Conservation (phyloP, 2,329 filamentous ascomycete species). For the Aspergillus sp. region DNA sequence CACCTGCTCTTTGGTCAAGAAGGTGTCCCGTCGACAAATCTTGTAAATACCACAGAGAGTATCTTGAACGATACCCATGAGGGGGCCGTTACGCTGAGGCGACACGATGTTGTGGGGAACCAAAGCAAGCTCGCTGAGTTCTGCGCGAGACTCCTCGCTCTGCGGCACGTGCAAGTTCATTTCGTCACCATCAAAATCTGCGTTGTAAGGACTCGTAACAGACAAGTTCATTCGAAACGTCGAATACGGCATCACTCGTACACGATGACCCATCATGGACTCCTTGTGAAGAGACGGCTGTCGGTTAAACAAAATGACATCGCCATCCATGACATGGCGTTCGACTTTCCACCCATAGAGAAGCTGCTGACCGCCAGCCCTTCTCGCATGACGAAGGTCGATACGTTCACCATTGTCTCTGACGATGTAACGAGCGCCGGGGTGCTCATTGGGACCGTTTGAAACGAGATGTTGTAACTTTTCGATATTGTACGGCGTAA, state of each 20-base stretch:
- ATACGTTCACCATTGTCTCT: conserved; percentile 89
- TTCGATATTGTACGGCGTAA: conserved; percentile 95
- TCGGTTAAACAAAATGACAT: conserved; percentile 99
- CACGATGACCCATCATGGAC: conserved; percentile 99
- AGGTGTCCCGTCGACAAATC: conserved; percentile 85
- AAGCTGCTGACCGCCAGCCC: conserved; percentile 69
- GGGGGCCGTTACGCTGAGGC: conserved; percentile 87
- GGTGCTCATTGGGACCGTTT: conserved; percentile 91
- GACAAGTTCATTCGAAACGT: conserved; percentile 97
- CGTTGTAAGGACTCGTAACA: conserved; percentile 97
- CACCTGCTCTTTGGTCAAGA: conserved; percentile 81
- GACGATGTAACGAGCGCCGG: conserved; percentile 94
- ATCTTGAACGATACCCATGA: conserved; percentile 99
- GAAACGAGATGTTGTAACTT: conserved; percentile 83
- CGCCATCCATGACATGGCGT: conserved; percentile 88
- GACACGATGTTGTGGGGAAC: conserved; percentile 99
- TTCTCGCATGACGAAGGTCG: conserved; percentile 87
- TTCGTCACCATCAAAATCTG: conserved; percentile 99
- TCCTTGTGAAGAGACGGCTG: conserved; percentile 99
- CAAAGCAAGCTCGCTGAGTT: conserved; percentile 89
- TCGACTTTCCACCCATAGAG: conserved; percentile 99
- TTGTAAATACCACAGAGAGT: conserved; percentile 96
- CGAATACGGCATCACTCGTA: conserved; percentile 97
- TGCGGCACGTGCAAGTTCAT: conserved; percentile 99
- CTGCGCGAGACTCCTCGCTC: conserved; percentile 90